A percentile compares a stretch with the other conserved stretches of the same genome.
phyloP scores from a whole-genome alignment of 148 eudicot species.

The Vaccinium myrtillus region DNA sequence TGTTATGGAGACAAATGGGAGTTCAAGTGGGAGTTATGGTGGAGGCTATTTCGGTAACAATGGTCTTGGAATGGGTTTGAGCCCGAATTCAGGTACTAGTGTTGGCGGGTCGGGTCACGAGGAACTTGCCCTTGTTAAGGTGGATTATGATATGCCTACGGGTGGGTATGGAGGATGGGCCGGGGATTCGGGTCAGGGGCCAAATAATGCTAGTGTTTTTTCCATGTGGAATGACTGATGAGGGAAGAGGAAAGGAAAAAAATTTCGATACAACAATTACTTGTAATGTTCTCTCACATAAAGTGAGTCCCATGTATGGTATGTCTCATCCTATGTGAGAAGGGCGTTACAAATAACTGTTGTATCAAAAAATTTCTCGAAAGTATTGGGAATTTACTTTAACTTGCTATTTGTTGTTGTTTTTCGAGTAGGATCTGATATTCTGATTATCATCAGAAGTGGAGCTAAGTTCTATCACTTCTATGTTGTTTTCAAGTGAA shows the following conservation, averaged over 20 bases:
- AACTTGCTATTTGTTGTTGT: constrained; percentile 9
- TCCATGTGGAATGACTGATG: constrained; percentile 80
- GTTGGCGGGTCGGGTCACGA: constrained; percentile 42
- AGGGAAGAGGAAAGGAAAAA: background rate
- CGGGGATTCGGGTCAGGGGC: constrained; percentile 63
- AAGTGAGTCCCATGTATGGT: too few relatives aligned
- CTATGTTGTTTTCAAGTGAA: background rate
- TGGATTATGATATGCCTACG: constrained; percentile 76
- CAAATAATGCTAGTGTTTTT: constrained; percentile 62
- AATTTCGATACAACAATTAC: too few relatives aligned
- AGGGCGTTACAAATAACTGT: background rate
- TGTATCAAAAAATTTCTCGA: background rate
- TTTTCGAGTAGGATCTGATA: constrained; percentile 16
- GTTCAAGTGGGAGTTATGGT: constrained; percentile 58
- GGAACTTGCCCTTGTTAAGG: constrained; percentile 63
- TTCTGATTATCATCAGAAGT: background rate
- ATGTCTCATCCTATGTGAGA: background rate
- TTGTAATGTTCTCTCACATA: too few relatives aligned
- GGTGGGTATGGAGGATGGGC: constrained; percentile 66
- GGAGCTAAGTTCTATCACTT: background rate
- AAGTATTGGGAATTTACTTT: constrained; percentile 9
- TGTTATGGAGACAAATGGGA: constrained; percentile 54
- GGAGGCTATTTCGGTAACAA: constrained; percentile 36
- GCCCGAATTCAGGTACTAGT: constrained; percentile 32
- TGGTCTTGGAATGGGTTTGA: constrained; percentile 35